phyloP scores from a whole-genome alignment of 306 rosid species.

The Prosopis cineraria region DNA sequence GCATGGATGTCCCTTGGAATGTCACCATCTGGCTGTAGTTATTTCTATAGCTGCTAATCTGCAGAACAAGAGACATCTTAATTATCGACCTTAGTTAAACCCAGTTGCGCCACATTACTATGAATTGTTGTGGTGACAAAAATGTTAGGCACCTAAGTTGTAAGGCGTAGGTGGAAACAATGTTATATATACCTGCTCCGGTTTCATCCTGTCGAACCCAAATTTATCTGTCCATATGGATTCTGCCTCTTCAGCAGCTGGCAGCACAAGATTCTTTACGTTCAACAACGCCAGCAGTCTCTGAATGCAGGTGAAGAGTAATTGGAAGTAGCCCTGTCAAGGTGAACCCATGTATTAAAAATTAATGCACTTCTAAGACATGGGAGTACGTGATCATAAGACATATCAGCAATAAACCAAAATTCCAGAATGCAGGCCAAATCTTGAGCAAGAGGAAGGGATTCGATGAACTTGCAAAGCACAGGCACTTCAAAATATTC shows the following conservation, averaged over 20 bases:
- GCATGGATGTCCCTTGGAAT: slow-evolving; percentile 91
- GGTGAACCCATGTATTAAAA: not conserved
- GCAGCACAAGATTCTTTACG: slow-evolving; percentile 79
- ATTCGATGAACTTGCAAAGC: not conserved
- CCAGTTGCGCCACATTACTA: slow-evolving; percentile 23
- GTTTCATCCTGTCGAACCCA: slow-evolving; percentile 72
- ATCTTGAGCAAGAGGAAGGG: slow-evolving; percentile 17
- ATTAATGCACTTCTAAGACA: slow-evolving; percentile 6
- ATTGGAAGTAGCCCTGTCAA: slow-evolving; percentile 87
- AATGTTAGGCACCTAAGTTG: not conserved
- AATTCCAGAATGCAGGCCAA: slow-evolving; percentile 15
- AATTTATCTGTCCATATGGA: slow-evolving; percentile 89
- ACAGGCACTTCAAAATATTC: not conserved
- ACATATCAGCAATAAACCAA: not conserved
- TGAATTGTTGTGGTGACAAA: slow-evolving; percentile 6
- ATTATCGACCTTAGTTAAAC: slow-evolving; percentile 14
- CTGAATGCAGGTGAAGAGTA: slow-evolving; percentile 82
- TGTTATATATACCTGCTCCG: slow-evolving; percentile 64
- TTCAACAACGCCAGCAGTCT: slow-evolving; percentile 74
- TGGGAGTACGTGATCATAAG: slow-evolving; percentile 5
- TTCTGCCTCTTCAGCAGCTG: slow-evolving; percentile 94
- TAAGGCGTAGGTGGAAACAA: slow-evolving; percentile 18
- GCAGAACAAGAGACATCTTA: slow-evolving; percentile 38
- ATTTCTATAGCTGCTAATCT: slow-evolving; percentile 80
- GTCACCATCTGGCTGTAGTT: slow-evolving; percentile 79